A percentile compares a stretch with the other conserved stretches of the same genome.
Conservation (phyloP, 768 basidiomycete species). For the Trametes meyenii region DNA sequence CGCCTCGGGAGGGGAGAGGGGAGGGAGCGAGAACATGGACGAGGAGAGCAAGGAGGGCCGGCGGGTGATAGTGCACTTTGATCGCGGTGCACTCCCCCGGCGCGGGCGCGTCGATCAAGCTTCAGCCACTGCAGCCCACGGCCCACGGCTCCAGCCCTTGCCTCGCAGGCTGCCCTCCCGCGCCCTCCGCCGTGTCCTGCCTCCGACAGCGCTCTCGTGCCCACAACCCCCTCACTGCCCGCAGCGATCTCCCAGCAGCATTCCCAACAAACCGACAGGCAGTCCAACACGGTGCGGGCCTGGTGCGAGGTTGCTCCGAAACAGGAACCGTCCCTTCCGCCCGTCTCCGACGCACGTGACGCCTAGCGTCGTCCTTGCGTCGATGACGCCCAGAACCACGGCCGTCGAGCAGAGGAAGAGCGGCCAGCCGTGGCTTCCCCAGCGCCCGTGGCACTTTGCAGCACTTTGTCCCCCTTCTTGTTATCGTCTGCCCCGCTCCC, state of each 20-base stretch:
- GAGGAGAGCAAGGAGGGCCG: constrained; percentile 6
- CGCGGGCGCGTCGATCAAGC: constrained; percentile 27
- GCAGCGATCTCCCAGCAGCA: constrained; percentile 10
- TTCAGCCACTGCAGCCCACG: background rate
- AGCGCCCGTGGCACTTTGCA: background rate
- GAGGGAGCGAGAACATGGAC: constrained; percentile 18
- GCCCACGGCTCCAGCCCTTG: background rate
- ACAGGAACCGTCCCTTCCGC: background rate
- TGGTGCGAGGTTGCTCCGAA: background rate
- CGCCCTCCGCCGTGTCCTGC: background rate
- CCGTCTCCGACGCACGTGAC: constrained; percentile 1
- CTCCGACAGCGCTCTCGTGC: background rate
- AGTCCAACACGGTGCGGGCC: background rate
- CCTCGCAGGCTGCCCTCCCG: background rate
- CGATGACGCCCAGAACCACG: too few species aligned
- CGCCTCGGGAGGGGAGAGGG: constrained; percentile 29
- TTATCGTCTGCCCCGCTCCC: background rate
- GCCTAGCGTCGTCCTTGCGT: background rate
- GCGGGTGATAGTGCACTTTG: constrained; percentile 14
- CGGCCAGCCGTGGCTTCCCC: background rate
- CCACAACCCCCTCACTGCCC: background rate
- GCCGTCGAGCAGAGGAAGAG: background rate
- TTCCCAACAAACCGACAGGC: constrained; percentile 2
- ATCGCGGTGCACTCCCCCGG: constrained; percentile 21
- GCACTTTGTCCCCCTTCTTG: background rate